A percentile compares a stretch with the other conserved stretches of the same genome.
Conservation (phyloP, 345 rosid species). For the Abelmoschus esculentus region DNA sequence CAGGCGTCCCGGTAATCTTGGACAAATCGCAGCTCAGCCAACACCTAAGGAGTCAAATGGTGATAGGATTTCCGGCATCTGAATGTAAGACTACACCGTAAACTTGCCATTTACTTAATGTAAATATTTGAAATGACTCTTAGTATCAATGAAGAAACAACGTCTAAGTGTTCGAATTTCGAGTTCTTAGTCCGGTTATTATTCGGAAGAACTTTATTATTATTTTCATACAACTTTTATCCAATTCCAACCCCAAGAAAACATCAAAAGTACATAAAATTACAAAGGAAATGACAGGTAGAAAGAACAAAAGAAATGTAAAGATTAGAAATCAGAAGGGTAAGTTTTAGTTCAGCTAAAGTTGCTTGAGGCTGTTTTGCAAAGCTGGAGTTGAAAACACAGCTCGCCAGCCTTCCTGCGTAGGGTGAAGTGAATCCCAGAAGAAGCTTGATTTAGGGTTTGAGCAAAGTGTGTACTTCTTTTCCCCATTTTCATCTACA, state of each 20-base stretch:
- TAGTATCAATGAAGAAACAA: not conserved
- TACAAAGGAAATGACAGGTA: too few species aligned
- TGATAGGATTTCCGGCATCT: not conserved
- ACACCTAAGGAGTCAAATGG: not conserved
- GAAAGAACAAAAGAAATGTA: too few species aligned
- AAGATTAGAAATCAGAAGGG: too few species aligned
- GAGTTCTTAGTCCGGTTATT: too few species aligned
- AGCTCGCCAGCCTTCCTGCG: slow-evolving; percentile 54
- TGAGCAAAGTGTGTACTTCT: slow-evolving; percentile 38
- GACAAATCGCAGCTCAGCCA: slow-evolving; percentile 16
- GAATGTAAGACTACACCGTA: not conserved
- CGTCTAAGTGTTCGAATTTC: not conserved
- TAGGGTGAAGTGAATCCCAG: slow-evolving; percentile 56
- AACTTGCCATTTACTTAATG: not conserved
- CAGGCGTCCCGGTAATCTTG: not conserved
- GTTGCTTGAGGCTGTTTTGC: slow-evolving; percentile 17
- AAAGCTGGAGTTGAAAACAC: slow-evolving; percentile 23
- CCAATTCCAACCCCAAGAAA: too few species aligned
- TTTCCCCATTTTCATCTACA: slow-evolving; percentile 32
- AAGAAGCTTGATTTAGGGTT: slow-evolving; percentile 49
- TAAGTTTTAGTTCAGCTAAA: not conserved
- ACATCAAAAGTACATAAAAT: too few species aligned
- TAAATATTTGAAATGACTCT: not conserved
- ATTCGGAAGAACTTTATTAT: too few species aligned
- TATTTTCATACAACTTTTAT: too few species aligned